phyloP scores from a whole-genome alignment of 2,329 filamentous ascomycete genomes.

The Scedosporium aurantiacum region DNA sequence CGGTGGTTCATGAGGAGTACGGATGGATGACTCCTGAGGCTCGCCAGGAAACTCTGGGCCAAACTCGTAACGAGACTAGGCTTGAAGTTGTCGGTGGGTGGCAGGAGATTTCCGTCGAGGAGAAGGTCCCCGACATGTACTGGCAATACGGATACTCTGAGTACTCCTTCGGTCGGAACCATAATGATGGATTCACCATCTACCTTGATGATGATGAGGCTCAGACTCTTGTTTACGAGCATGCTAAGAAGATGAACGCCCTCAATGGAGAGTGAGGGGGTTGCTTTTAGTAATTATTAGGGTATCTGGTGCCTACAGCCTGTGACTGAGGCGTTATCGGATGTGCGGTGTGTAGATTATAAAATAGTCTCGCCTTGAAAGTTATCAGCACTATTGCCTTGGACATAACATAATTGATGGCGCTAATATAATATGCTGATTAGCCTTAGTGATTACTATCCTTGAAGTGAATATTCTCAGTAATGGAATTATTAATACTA shows the following conservation, averaged over 20 bases:
- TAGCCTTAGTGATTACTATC: too few species aligned
- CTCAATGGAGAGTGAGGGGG: slow-evolving; percentile 5
- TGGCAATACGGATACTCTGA: slow-evolving; percentile 43
- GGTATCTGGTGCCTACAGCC: too few species aligned
- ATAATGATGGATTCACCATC: slow-evolving; percentile 47
- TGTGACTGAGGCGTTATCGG: too few species aligned
- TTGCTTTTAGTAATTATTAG: too few species aligned
- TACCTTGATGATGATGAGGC: slow-evolving; percentile 40
- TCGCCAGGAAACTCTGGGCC: slow-evolving; percentile 32
- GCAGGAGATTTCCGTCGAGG: slow-evolving; percentile 35
- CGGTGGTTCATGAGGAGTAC: slow-evolving; percentile 45
- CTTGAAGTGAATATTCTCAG: too few species aligned
- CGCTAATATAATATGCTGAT: too few species aligned
- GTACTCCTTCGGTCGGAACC: slow-evolving; percentile 41
- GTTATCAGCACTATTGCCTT: too few species aligned
- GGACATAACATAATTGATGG: too few species aligned
- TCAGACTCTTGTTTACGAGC: slow-evolving; percentile 29
- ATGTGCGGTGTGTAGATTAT: too few species aligned
- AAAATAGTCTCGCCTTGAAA: too few species aligned
- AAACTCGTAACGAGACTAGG: slow-evolving; percentile 29
- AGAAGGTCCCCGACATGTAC: slow-evolving; percentile 41
- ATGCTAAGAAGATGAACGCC: slow-evolving; percentile 28
- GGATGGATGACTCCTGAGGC: slow-evolving; percentile 40
- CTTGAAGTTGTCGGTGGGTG: slow-evolving; percentile 34
- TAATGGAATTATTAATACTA: too few species aligned